A percentile compares a stretch with the other conserved stretches of the same genome.
phyloP scores from a whole-genome alignment of 1,139 yeast species.

The Debaryomyces fabryi region DNA sequence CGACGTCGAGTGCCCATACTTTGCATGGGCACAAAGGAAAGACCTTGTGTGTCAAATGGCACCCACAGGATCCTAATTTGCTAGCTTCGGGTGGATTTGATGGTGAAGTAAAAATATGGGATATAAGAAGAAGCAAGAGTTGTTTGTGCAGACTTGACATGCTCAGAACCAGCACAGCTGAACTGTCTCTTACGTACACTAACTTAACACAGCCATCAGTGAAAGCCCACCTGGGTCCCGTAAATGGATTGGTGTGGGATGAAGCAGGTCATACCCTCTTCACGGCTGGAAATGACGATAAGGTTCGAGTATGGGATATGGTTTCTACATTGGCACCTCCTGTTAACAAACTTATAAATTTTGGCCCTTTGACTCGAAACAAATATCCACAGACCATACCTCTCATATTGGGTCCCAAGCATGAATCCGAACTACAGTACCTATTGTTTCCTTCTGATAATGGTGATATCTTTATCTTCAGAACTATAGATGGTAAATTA shows the following conservation, averaged over 20 bases:
- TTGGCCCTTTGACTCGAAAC: slow-evolving; percentile 78
- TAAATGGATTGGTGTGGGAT: slow-evolving; percentile 75
- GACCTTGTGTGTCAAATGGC: slow-evolving; percentile 73
- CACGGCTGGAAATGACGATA: slow-evolving; percentile 77
- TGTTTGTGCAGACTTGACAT: slow-evolving; percentile 66
- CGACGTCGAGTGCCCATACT: slow-evolving; percentile 72
- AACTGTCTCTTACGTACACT: slow-evolving; percentile 16
- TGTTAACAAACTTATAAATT: slow-evolving; percentile 66
- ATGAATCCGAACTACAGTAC: slow-evolving; percentile 56
- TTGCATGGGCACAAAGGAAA: slow-evolving; percentile 66
- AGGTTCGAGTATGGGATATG: slow-evolving; percentile 75
- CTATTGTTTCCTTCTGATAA: slow-evolving; percentile 75
- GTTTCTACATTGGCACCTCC: slow-evolving; percentile 46
- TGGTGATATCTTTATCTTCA: slow-evolving; percentile 71
- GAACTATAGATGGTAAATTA: slow-evolving; percentile 65
- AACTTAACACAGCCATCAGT: slow-evolving; percentile 39
- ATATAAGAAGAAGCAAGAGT: slow-evolving; percentile 66
- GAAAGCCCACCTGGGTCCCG: slow-evolving; percentile 74
- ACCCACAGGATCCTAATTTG: slow-evolving; percentile 62
- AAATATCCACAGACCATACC: slow-evolving; percentile 55
- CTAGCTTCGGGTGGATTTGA: slow-evolving; percentile 79
- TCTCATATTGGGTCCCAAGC: slow-evolving; percentile 43
- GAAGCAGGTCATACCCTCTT: slow-evolving; percentile 60
- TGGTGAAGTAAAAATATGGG: slow-evolving; percentile 74
- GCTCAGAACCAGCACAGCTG: slow-evolving; percentile 34